Evolutionary conservation across 2,329 filamentous ascomycete genomes (phyloP).

Genomic region (Penicillium corylophilum): DNA sequence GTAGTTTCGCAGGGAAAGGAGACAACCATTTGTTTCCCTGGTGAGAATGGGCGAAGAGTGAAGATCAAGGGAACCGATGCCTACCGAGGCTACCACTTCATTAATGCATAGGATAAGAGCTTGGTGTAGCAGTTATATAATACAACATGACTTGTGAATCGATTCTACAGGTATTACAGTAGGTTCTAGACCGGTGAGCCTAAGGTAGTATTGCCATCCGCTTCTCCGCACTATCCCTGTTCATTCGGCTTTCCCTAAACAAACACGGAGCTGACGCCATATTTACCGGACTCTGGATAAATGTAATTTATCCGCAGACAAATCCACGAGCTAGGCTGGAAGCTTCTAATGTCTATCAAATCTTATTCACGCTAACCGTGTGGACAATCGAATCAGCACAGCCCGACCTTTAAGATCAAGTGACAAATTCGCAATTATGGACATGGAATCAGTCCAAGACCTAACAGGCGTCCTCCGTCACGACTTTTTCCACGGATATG

Average conservation of each 20-base stretch:
- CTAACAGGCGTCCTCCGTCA: conserved; percentile 25
- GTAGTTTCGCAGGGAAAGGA: conserved; percentile 16
- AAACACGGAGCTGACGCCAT: conserved; percentile 11
- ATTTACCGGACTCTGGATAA: conserved; percentile 6
- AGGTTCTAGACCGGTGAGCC: neutral
- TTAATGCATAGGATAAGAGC: neutral
- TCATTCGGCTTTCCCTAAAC: conserved; percentile 7
- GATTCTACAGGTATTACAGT: no score
- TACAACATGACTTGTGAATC: neutral
- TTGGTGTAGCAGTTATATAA: neutral
- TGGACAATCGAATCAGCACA: no score
- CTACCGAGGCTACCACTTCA: neutral
- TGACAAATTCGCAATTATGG: conserved; percentile 15
- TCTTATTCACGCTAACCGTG: neutral
- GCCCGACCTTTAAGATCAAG: neutral
- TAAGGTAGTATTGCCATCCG: neutral
- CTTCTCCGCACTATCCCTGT: conserved; percentile 3
- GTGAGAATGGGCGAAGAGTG: conserved; percentile 10
- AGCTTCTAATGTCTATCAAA: neutral
- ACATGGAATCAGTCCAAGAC: conserved; percentile 27
- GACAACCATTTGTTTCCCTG: conserved; percentile 21
- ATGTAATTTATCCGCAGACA: neutral
- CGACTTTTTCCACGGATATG: conserved; percentile 32
- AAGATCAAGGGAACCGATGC: conserved; percentile 14
- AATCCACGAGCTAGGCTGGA: neutral